A percentile compares a stretch with the other conserved stretches of the same genome.
Evolutionary conservation across 2,329 filamentous ascomycete species (phyloP).

Genomic region (Colletotrichum paranaense): DNA sequence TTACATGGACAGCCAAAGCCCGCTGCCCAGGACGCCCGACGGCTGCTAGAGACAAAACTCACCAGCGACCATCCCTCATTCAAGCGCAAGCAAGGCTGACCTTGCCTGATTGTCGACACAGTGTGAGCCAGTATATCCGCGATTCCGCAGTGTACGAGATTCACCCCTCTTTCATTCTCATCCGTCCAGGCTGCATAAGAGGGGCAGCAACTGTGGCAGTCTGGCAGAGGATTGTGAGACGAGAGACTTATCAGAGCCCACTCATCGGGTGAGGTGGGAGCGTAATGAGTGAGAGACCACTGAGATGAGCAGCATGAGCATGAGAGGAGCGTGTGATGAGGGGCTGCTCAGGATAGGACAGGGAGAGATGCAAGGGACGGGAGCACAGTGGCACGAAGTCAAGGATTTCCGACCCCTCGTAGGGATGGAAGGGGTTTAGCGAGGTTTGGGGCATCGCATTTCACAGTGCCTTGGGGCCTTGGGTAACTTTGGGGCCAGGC

Average conservation of each 20-base stretch:
- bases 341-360: slow-evolving; percentile 24
- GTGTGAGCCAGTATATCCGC: slow-evolving; percentile 19
- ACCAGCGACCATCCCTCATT: neutral
- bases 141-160: neutral
- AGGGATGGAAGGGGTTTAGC: slow-evolving; percentile 28
- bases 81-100: too few relatives aligned
- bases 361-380: slow-evolving; percentile 33
- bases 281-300: neutral
- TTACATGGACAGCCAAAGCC: neutral
- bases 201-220: neutral
- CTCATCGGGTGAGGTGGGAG: slow-evolving; percentile 6
- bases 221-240: slow-evolving; percentile 16
- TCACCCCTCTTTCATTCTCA: neutral
- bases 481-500: neutral
- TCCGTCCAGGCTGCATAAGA: neutral
- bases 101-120: slow-evolving; percentile 18
- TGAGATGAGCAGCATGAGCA: neutral
- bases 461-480: slow-evolving; percentile 11
- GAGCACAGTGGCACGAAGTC: slow-evolving; percentile 14
- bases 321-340: slow-evolving; percentile 25
- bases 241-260: slow-evolving; percentile 23
- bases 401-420: slow-evolving; percentile 14
- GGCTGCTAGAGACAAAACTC: neutral
- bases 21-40: too few relatives aligned
- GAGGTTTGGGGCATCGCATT: slow-evolving; percentile 17